Evolutionary conservation across 352 stramenopile species (phyloP).

Genomic region (Elongisporangium prolatum): DNA sequence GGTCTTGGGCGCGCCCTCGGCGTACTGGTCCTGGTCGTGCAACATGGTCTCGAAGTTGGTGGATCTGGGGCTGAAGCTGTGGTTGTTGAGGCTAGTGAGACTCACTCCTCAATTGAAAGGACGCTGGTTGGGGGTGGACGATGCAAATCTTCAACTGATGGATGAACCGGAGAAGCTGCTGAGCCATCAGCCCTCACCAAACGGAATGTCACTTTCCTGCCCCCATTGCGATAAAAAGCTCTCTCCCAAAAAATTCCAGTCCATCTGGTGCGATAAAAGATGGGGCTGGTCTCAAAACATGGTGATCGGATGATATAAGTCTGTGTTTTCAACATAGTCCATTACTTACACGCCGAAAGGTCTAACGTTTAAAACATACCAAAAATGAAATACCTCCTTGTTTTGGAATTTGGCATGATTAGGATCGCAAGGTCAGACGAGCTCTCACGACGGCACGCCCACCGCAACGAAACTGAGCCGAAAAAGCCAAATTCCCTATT

Average conservation of each 20-base stretch:
- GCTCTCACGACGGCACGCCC: background rate
- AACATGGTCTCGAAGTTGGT: constrained; percentile 9
- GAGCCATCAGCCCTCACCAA: background rate
- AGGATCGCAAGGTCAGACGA: background rate
- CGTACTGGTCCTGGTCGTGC: constrained; percentile 16
- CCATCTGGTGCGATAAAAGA: background rate
- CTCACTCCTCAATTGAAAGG: constrained; percentile 28
- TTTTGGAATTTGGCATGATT: background rate
- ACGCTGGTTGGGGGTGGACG: constrained; percentile 24
- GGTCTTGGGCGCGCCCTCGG: constrained; percentile 17
- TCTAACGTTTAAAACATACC: background rate
- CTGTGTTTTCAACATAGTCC: background rate
- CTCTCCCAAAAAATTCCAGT: background rate
- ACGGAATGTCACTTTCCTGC: background rate
- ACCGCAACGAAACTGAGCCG: background rate
- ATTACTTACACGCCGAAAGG: background rate
- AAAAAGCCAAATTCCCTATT: background rate
- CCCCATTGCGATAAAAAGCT: constrained; percentile 1
- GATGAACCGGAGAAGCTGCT: constrained; percentile 8
- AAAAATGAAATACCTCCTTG: background rate
- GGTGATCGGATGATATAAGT: background rate
- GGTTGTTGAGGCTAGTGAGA: constrained; percentile 14
- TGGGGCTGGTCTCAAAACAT: background rate
- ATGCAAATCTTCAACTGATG: constrained; percentile 63
- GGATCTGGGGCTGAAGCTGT: constrained; percentile 20